A percentile compares a stretch with the other conserved stretches of the same genome.
phyloP scores from a whole-genome alignment of 139 green algal genomes.

The Micromonas pusilla region DNA sequence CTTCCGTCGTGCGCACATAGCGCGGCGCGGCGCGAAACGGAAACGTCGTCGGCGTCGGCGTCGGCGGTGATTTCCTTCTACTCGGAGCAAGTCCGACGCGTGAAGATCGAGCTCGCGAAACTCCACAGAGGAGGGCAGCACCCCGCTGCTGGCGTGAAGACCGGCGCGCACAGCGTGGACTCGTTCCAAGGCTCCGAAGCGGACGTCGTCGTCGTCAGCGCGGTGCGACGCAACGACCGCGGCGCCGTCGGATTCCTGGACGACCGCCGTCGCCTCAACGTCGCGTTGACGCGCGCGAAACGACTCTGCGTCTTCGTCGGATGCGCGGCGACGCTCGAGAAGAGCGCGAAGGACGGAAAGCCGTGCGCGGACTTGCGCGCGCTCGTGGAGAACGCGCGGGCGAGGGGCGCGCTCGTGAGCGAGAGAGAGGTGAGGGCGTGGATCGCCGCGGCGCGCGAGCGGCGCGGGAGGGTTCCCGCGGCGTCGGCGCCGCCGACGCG shows the following conservation, averaged over 20 bases:
- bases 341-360: too few relatives aligned
- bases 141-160: neutral
- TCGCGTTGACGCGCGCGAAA: constrained; percentile 34
- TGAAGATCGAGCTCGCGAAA: neutral
- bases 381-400: constrained; percentile 5
- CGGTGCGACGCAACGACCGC: constrained; percentile 53
- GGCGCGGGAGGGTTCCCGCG: too few relatives aligned
- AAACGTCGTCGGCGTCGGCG: neutral
- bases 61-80: constrained; percentile 18
- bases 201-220: constrained; percentile 87
- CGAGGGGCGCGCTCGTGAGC: neutral
- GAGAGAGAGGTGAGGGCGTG: neutral
- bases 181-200: constrained; percentile 86
- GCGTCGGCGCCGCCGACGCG: too few relatives aligned
- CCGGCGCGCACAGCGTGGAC: constrained; percentile 86
- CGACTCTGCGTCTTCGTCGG: neutral
- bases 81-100: neutral
- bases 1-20: too few relatives aligned
- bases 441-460: neutral
- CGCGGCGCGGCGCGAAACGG: neutral
- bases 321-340: constrained; percentile 3
- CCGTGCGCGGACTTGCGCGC: constrained; percentile 3
- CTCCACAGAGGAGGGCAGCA: neutral
- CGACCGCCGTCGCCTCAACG: constrained; percentile 41
- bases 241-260: constrained; percentile 37